A percentile compares a stretch with the other conserved stretches of the same genome.
phyloP scores from a whole-genome alignment of 345 rosid species.

The Populus deltoides region DNA sequence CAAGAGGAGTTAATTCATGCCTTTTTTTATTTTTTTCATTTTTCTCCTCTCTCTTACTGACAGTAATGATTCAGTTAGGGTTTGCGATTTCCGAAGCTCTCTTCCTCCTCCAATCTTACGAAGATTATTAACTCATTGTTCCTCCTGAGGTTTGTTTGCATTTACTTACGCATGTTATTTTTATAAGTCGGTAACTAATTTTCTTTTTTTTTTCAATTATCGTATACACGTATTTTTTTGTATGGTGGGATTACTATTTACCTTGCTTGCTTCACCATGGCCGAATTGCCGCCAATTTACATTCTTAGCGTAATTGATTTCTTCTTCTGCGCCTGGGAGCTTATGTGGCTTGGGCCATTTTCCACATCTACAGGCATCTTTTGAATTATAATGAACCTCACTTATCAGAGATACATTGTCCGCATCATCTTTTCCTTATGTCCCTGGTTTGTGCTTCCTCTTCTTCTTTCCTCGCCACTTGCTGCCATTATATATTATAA shows the following conservation, averaged over 20 bases:
- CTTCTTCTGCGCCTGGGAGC: slow-evolving; percentile 55
- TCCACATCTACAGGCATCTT: slow-evolving; percentile 82
- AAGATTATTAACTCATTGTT: background rate
- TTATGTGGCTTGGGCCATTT: slow-evolving; percentile 67
- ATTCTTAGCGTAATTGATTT: slow-evolving; percentile 54
- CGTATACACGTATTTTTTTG: background rate
- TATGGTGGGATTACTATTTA: background rate
- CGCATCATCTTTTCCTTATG: slow-evolving; percentile 93
- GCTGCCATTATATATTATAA: background rate
- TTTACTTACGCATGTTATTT: background rate
- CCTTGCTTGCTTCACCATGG: slow-evolving; percentile 39
- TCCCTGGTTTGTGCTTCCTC: slow-evolving; percentile 72
- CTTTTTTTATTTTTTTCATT: too few species aligned
- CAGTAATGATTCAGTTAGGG: background rate
- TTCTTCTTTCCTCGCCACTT: background rate
- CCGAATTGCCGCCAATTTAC: slow-evolving; percentile 49
- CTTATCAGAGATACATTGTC: slow-evolving; percentile 88
- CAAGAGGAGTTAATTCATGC: background rate
- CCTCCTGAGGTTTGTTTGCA: too few species aligned
- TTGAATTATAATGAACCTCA: slow-evolving; percentile 88
- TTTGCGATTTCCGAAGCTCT: background rate
- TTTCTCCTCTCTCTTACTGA: background rate
- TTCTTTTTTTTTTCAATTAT: background rate
- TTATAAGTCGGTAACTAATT: too few species aligned
- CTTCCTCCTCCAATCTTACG: background rate